Percentiles rank a stretch among this genome's conserved stretches.
Evolutionary conservation across 2,329 filamentous ascomycete species (phyloP).

Genomic region (Aureobasidium pullulans): DNA sequence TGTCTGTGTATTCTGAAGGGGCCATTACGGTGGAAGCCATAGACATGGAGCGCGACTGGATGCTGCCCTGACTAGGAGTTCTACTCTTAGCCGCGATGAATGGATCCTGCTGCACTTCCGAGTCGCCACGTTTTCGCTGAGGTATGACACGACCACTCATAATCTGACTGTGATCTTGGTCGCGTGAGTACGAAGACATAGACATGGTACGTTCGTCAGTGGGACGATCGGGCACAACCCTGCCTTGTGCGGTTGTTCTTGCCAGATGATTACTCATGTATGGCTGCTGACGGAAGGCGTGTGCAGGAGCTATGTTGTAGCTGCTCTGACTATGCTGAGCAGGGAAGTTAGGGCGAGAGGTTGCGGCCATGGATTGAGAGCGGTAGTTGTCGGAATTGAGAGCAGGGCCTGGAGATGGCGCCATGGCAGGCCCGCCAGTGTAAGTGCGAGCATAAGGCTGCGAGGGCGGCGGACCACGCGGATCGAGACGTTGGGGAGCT

Average conservation of each 20-base stretch:
- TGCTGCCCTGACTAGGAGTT: constrained; percentile 29
- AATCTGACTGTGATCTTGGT: constrained; percentile 74
- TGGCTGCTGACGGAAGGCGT: constrained; percentile 69
- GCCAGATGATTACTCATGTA: constrained; percentile 59
- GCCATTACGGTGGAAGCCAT: constrained; percentile 79
- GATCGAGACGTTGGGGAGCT: constrained; percentile 63
- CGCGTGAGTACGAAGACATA: constrained; percentile 74
- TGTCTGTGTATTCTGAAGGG: constrained; percentile 31
- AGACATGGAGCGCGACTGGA: constrained; percentile 67
- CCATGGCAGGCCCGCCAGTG: constrained; percentile 18
- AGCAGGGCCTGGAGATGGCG: constrained; percentile 47
- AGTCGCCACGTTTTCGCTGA: constrained; percentile 55
- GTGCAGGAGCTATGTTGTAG: constrained; percentile 56
- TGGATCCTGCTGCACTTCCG: constrained; percentile 25
- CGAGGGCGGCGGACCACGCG: constrained; percentile 43
- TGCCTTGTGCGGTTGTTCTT: constrained; percentile 81
- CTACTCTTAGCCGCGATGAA: constrained; percentile 12
- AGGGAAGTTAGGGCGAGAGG: constrained; percentile 59
- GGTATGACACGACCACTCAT: constrained; percentile 82
- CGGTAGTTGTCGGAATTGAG: constrained; percentile 80
- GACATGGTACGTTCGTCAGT: constrained; percentile 88
- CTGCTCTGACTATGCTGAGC: constrained; percentile 55
- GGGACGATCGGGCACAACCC: constrained; percentile 82
- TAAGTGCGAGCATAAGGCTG: constrained; percentile 37
- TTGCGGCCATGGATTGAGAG: constrained; percentile 83